These are phyloP conservation scores for Lasiosphaeris hirsuta DNA, from an alignment of 495 filamentous ascomycete species.

Conservation along the genomic window DNA sequence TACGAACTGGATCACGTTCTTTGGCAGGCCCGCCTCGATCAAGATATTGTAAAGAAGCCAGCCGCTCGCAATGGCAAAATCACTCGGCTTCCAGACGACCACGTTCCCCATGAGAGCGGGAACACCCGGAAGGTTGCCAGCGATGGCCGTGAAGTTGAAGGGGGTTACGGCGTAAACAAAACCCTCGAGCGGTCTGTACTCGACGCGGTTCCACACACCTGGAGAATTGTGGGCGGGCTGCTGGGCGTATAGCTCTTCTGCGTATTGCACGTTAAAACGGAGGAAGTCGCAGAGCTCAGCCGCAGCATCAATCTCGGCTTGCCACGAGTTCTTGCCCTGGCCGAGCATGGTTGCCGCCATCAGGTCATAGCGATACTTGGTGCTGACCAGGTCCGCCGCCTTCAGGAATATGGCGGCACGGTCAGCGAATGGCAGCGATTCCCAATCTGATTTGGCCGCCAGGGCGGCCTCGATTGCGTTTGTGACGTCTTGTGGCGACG, in stretches of 20 bases:
- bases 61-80: conserved; percentile 70
- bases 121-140: conserved; percentile 68
- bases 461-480: conserved; percentile 77
- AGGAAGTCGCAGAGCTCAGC: conserved; percentile 91
- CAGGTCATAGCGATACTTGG: conserved; percentile 88
- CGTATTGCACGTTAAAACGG: conserved; percentile 83
- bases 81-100: conserved; percentile 85
- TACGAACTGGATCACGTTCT: conserved; percentile 78
- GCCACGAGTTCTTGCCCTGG: conserved; percentile 95
- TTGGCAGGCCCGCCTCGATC: conserved; percentile 80
- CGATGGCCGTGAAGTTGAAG: conserved; percentile 89
- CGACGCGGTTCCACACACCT: conserved; percentile 78
- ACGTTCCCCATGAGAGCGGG: conserved; percentile 83
- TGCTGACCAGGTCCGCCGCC: conserved; percentile 81
- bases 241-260: conserved; percentile 80
- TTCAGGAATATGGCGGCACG: conserved; percentile 92
- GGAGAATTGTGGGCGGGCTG: conserved; percentile 74
- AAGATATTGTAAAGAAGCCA: conserved; percentile 76
- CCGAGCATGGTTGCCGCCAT: conserved; percentile 93
- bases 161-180: conserved; percentile 85
- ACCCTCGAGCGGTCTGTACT: conserved; percentile 80
- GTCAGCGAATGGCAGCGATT: conserved; percentile 76
- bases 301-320: conserved; percentile 93
- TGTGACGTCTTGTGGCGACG: conserved; percentile 66
- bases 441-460: conserved; percentile 77